Conservation (phyloP, 192 early-diverging fungal genomes). For the Fimicolochytrium jonesii region DNA sequence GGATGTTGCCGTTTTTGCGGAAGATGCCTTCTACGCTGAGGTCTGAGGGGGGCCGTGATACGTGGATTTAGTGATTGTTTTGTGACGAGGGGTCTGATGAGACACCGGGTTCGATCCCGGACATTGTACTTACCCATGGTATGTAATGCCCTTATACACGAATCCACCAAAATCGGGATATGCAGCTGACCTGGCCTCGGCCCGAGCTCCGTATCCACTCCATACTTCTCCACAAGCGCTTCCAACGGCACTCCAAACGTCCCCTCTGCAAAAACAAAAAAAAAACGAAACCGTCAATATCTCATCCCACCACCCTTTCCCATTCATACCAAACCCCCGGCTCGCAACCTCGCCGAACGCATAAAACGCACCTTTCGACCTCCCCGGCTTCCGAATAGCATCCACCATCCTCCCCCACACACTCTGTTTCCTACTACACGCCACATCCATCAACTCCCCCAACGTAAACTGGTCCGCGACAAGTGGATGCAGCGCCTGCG, state of each 20-base stretch:
- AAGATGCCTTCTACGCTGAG: constrained; percentile 93
- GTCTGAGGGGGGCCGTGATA: constrained; percentile 31
- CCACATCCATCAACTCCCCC: constrained; percentile 75
- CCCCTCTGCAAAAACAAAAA: constrained; percentile 45
- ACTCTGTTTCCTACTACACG: constrained; percentile 68
- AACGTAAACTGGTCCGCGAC: constrained; percentile 65
- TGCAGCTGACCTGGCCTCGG: constrained; percentile 62
- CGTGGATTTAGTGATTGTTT: background rate
- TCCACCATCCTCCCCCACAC: constrained; percentile 65
- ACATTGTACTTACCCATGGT: constrained; percentile 63
- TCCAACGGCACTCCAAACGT: constrained; percentile 93
- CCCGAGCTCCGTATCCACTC: constrained; percentile 72
- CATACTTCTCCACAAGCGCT: constrained; percentile 74
- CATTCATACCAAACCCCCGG: no score
- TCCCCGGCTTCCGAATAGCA: constrained; percentile 46
- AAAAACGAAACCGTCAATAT: no score
- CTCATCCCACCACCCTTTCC: no score
- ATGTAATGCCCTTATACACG: constrained; percentile 70
- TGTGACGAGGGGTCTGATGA: no score
- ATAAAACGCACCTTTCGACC: constrained; percentile 34
- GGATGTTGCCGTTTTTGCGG: constrained; percentile 96
- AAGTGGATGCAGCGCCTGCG: constrained; percentile 65
- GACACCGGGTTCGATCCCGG: no score
- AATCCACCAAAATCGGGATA: constrained; percentile 84
- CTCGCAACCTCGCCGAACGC: no score